Conservation (phyloP, 306 rosid genomes). For the Mimosa bimucronata region DNA sequence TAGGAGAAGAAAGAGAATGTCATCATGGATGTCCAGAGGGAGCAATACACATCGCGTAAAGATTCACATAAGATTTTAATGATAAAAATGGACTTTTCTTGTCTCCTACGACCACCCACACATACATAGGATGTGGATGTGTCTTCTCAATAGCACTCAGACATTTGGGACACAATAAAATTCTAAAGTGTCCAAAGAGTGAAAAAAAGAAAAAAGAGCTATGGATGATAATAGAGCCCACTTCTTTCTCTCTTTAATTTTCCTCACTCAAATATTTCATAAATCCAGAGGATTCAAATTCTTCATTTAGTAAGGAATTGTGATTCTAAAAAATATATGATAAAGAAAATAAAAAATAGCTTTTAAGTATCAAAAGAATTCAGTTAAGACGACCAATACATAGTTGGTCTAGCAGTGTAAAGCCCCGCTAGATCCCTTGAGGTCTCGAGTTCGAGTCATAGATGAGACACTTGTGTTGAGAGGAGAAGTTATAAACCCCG, state of each 20-base stretch:
- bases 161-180: background rate
- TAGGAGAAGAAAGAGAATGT: slow-evolving; percentile 85
- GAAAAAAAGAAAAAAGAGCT: background rate
- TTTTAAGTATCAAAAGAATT: background rate
- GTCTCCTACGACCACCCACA: background rate
- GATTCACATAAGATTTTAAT: background rate
- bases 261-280: background rate
- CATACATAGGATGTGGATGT: background rate
- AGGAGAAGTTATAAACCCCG: too few species aligned
- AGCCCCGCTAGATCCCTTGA: too few species aligned
- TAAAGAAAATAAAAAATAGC: too few species aligned
- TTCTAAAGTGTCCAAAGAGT: background rate
- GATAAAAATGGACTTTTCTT: background rate
- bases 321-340: slow-evolving; percentile 57
- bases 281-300: background rate
- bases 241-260: background rate
- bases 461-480: too few species aligned
- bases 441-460: too few species aligned
- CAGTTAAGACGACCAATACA: too few species aligned
- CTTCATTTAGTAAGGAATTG: slow-evolving; percentile 75
- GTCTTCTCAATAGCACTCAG: background rate
- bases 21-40: slow-evolving; percentile 81
- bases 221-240: background rate
- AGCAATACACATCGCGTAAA: slow-evolving; percentile 51
- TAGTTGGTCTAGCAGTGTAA: too few species aligned